Conservation (phyloP, 352 stramenopile species). For the Elongisporangium undulatum region DNA sequence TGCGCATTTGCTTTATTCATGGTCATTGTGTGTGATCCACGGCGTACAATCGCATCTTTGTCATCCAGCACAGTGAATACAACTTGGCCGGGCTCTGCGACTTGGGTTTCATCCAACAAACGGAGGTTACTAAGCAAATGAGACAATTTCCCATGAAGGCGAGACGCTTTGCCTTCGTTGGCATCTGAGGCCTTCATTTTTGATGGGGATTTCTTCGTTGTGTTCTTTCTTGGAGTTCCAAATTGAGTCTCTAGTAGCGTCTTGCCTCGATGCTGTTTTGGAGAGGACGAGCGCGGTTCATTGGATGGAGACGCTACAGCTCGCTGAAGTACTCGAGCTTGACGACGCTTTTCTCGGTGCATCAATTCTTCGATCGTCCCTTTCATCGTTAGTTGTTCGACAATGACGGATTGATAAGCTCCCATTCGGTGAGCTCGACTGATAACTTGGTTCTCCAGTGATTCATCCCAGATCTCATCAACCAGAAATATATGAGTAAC, state of each 20-base stretch:
- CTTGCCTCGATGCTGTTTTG: slow-evolving; percentile 7
- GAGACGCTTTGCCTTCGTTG: slow-evolving; percentile 27
- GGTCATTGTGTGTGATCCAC: slow-evolving; percentile 33
- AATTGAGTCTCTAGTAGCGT: background rate
- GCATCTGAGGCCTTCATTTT: slow-evolving; percentile 13
- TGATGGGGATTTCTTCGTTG: slow-evolving; percentile 1
- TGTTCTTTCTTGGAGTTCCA: slow-evolving; percentile 27
- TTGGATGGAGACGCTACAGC: background rate
- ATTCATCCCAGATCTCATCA: slow-evolving; percentile 96
- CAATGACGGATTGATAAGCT: slow-evolving; percentile 84
- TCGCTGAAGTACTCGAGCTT: background rate
- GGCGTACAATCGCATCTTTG: slow-evolving; percentile 25
- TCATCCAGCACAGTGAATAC: slow-evolving; percentile 39
- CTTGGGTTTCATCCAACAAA: slow-evolving; percentile 28
- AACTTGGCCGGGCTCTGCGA: slow-evolving; percentile 38
- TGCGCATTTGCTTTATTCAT: slow-evolving; percentile 9
- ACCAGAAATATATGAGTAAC: slow-evolving; percentile 98
- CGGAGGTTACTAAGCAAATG: slow-evolving; percentile 49
- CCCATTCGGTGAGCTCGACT: slow-evolving; percentile 96
- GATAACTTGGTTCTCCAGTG: slow-evolving; percentile 94
- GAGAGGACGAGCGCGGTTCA: background rate
- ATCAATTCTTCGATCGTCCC: slow-evolving; percentile 82
- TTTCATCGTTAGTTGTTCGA: slow-evolving; percentile 91
- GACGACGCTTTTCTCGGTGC: slow-evolving; percentile 4
- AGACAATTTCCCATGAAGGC: slow-evolving; percentile 36